Base-by-base conservation (phyloP, 139 green algal species). In the Micractinium sp. region DNA sequence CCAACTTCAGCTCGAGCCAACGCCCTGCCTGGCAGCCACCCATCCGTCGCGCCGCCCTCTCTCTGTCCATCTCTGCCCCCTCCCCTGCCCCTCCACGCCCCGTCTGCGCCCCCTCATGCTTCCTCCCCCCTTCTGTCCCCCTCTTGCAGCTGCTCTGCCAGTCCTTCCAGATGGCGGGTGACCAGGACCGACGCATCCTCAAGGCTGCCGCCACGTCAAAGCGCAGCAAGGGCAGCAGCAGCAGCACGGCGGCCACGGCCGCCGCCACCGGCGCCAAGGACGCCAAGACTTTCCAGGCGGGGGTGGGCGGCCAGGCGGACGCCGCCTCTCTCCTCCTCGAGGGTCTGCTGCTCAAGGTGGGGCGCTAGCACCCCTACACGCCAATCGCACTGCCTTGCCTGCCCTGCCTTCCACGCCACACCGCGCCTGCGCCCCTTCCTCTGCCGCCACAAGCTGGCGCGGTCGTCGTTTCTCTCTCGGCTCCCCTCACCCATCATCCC, bases 321-420 rank as follows among this genome's bases (percentile, higher is more conserved):
- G 84, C 84, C 0, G 84, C 69, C 31, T 88, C 84, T 1, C 31
- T 82, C 41, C 84, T 88, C 27, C 84, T 88, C 16, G 84, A 88
- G 41, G 84, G 69, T 5, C 84, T 88, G 67, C 84, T 88, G 67
- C 69, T 88, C 39, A 81, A 88, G 69, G 84, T 88, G 84, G n/a
- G n/a, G n/a, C n/a, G n/a, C n/a, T n/a, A n/a, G n/a, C n/a, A n/a
- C n/a, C n/a, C n/a, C n/a, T n/a, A n/a, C n/a, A n/a, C n/a, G n/a
- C n/a, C n/a, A n/a, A n/a, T n/a, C n/a, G n/a, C n/a, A n/a, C n/a
- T n/a, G n/a, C n/a, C n/a, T n/a, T n/a, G n/a, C n/a, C 5, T 22
- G 4, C 20, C 36, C 5, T 56, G n/a, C 20, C 13, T 47, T 2
- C 13, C 74, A 16, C 47, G 3, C 71, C 29, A 39, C 4, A 5